Evolutionary conservation across 1,284 basidiomycete species (phyloP), one percentile per base, ranked within the genome.

Genomic region (Anthracocystis setariae): DNA sequence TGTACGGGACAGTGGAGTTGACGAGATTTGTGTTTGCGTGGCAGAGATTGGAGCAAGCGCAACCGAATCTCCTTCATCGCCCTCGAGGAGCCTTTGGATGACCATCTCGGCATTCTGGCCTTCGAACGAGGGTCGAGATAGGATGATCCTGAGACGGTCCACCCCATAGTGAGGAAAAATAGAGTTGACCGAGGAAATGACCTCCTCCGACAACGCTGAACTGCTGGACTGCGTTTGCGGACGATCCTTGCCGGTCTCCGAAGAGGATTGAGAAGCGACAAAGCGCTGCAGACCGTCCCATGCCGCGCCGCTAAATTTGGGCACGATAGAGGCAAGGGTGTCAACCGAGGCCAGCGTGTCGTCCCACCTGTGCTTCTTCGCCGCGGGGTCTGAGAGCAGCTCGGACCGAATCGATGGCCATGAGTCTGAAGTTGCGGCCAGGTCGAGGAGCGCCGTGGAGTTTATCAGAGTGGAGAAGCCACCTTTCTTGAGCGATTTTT

Each of bases 1-100:
- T 12, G 45, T 15, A 8, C 25, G 25, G 10, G 39, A 8, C 18
- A 17, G 33, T 10, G 21, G 33, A 7, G 24, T 13, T 35, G 5
- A 8, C 40, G 47, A 7, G 17, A 18, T 3, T 9, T 9, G 18
- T 18, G 20, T 13, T 12, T 39, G 38, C 20, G 40, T 2, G 18
- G 15, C 32, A 17, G 42, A 17, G 1, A 29, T 23, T 21, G 37
- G 10, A n/a, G 46, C n/a, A n/a, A n/a, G 8, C 2, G 54, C 23
- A 5, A 49, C 48, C 4, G 39, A 17, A 12, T 59, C 62, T 17
- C 63, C 67, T 21, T 67, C 63, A 24, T 67, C 67, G 17, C 63
- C 72, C 38, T 74, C 72, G 10, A 74, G 57, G 20, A 74, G 50
- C 33, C 63, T 48, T 37, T 74, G 67, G 24, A 74, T 67, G 25